Percentiles rank a stretch among this genome's conserved stretches.
Conservation (phyloP, 805 yeast genomes). For the Saccharomyces eubayanus region DNA sequence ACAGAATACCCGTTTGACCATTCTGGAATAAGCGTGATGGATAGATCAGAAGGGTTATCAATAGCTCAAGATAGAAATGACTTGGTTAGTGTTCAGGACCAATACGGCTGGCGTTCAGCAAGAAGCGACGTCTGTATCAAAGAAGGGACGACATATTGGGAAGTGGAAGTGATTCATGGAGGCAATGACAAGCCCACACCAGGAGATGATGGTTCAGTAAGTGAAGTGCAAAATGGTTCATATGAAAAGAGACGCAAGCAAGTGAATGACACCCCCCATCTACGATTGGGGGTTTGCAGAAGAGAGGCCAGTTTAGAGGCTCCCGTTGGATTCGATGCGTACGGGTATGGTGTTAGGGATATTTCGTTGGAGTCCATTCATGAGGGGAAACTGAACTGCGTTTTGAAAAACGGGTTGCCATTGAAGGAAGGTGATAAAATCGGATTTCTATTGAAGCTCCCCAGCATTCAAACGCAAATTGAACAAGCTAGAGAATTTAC, state of each 20-base stretch:
- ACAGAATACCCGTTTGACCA: constrained; percentile 60
- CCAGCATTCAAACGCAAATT: constrained; percentile 41
- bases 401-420: constrained; percentile 40
- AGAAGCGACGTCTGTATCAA: constrained; percentile 66
- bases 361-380: constrained; percentile 68
- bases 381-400: constrained; percentile 31
- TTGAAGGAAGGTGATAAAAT: constrained; percentile 72
- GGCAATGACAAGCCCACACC: constrained; percentile 30
- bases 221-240: constrained; percentile 1
- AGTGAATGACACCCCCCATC: constrained; percentile 41
- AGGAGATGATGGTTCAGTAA: constrained; percentile 2
- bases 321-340: constrained; percentile 92
- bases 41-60: constrained; percentile 53
- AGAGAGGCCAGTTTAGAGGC: constrained; percentile 87
- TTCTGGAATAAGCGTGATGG: constrained; percentile 34
- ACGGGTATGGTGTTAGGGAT: constrained; percentile 87
- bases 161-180: constrained; percentile 47
- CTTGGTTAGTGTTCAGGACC: constrained; percentile 43
- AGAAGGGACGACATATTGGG: constrained; percentile 77
- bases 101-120: constrained; percentile 72
- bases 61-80: constrained; percentile 30
- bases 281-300: constrained; percentile 75
- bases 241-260: constrained; percentile 16
- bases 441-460: constrained; percentile 69
- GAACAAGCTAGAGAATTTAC: constrained; percentile 35